Base-by-base conservation (phyloP, 1,284 basidiomycete genomes). In the Xerocomus alliaceus region DNA sequence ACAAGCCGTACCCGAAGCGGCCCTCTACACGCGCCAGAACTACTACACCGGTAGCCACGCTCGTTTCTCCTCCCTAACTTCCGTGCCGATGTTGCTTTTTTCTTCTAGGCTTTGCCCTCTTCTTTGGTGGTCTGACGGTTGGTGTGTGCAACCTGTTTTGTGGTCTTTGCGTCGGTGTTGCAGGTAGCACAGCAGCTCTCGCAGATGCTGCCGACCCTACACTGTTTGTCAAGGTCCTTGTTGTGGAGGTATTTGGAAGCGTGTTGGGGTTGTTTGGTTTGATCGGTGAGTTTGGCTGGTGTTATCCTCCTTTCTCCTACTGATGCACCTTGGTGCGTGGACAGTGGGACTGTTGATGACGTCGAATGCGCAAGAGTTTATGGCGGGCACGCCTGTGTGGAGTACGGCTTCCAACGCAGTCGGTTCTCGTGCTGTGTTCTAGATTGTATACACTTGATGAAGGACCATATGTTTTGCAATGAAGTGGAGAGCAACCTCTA, bases 201-300 rank as follows among this genome's bases (percentile, higher is more conserved):
- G 89, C 93, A 18, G 95, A 98, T 73, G 95, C 95, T 24, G 92
- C 95, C 20, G 95, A 98, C 77, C 94, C 95, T 8, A 87, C 89
- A 57, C 78, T 97, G 32, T 97, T 98, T 71, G 94, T 97, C 76
- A 97, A 96, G 79, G 93, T 97, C 64, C 87, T 97, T 60, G 90
- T 98, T 60, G 91, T 97, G 2, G 95, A 97, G 74, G 95, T 97
- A 58, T 97, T 97, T 74, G 94, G 94, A 61, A 95, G 93, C 69
- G 93, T 96, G 65, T 80, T 97, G 74, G 95, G 94, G 31, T 80
- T 97, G 50, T 97, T 97, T 72, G 95, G 95, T 26, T 80, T 97
- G 65, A 97, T 96, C 71, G 92, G 92, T 94, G 66, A 65, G 91
- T 84, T n/a, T 29, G 41, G 17, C 42, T 8, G 42, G 35, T 44